A percentile compares a stretch with the other conserved stretches of the same genome.
These are phyloP conservation scores for Aureobasidium pullulans DNA, from an alignment of 2,329 filamentous ascomycete genomes.

Conservation along the genomic window DNA sequence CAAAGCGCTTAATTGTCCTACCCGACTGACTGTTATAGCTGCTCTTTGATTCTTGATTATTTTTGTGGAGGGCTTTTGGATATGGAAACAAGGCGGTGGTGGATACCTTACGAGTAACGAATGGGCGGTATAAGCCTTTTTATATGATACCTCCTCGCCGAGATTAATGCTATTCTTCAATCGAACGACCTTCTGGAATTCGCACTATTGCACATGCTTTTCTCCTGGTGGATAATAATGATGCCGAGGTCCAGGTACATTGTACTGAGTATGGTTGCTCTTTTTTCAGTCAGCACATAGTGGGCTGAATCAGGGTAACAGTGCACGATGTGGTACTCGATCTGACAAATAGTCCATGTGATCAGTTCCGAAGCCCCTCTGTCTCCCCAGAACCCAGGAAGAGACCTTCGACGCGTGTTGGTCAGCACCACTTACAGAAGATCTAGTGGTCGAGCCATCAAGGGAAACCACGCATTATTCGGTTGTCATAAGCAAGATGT, in stretches of 20 bases:
- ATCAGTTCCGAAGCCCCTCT: neutral
- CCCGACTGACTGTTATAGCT: neutral
- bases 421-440: neutral
- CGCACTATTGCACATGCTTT: neutral
- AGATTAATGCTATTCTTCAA: neutral
- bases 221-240: too few species aligned
- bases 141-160: neutral
- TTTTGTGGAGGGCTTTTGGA: neutral
- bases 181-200: neutral
- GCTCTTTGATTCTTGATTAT: constrained; percentile 4
- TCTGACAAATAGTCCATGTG: neutral
- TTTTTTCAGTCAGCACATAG: too few species aligned
- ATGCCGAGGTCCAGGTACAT: too few species aligned
- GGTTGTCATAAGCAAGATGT: neutral
- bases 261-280: too few species aligned
- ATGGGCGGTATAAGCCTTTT: neutral
- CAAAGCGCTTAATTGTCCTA: constrained; percentile 12
- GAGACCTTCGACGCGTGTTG: neutral
- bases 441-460: neutral
- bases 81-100: neutral
- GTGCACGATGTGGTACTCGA: neutral
- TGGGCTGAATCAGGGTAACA: neutral
- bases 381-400: neutral
- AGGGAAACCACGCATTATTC: neutral
- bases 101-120: neutral